Evolutionary conservation across 2,329 filamentous ascomycete species (phyloP), one percentile per base, ranked within the genome.

Genomic region (Talaromyces sp.): DNA sequence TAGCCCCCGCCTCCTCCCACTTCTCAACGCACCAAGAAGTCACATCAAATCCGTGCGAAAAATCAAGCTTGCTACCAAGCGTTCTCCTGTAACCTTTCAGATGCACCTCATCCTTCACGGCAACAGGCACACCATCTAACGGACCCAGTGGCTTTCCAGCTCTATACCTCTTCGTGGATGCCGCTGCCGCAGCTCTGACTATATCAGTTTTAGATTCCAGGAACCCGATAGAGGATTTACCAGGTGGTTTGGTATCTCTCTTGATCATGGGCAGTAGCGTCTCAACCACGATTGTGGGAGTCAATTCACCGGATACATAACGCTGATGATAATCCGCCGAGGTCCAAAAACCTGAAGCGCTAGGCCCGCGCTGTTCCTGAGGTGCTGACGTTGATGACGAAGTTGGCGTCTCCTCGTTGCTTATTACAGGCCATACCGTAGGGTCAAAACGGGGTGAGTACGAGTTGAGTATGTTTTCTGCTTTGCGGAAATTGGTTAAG

Each of bases 71-170:
- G 69, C 88, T 87, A 23, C 89, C 91, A 55, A 84, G 77, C 60
- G 86, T 88, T 66, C 83, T 85, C 58, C 84, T 82, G 72, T 92
- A 93, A 14, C 89, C 91, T 66, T 85, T 81, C 35, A 92, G 79
- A 66, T 88, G 82, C 16, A 88, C 82, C 70, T 96, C 91, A 71
- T 96, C 92, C 77, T 96, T 96, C 69, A 95, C 85, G 0, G 88
- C 89, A 56, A 96, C 84, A 0, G 92, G 92, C 0, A 96, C 86
- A 12, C 92, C 92, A 69, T 96, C 92, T 7, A 96, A 79, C 5
- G 90, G 78, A 12, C 90, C 83, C 16, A 92, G 74, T 0, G 87
- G 82, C 65, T 82, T 82, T 0, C 90, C 89, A 16, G 82, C 79
- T 63, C 85, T 84, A 75, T 89, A 96, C 52, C 92, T 82, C 71